Percentiles rank a stretch among this genome's conserved stretches.
These are phyloP conservation scores for Torulaspora franciscae DNA, from an alignment of 805 yeast species.

Conservation along the genomic window DNA sequence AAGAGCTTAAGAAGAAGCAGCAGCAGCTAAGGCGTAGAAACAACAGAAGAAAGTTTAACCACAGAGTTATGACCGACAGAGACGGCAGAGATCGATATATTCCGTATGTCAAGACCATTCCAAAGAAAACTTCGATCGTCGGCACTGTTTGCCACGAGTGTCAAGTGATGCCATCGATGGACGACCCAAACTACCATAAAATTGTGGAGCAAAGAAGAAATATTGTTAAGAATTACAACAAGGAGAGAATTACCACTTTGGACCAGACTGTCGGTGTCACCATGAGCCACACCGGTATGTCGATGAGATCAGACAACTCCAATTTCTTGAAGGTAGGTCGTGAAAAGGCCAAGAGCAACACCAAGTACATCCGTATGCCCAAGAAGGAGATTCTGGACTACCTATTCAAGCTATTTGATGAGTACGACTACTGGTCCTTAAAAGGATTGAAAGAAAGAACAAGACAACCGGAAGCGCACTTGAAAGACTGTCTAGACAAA, in stretches of 20 bases:
- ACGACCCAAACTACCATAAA: constrained; percentile 64
- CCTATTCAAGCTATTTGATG: constrained; percentile 84
- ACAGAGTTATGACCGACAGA: constrained; percentile 38
- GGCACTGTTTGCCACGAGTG: constrained; percentile 94
- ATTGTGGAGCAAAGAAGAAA: constrained; percentile 55
- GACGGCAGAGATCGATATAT: constrained; percentile 47
- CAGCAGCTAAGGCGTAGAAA: constrained; percentile 39
- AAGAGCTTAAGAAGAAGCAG: constrained; percentile 36
- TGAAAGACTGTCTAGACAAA: constrained; percentile 84
- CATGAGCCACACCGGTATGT: constrained; percentile 81
- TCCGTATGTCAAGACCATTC: constrained; percentile 85
- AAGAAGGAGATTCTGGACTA: constrained; percentile 85
- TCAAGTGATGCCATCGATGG: constrained; percentile 72
- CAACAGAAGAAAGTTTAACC: constrained; percentile 33
- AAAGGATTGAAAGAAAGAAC: constrained; percentile 92
- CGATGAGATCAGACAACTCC: constrained; percentile 67
- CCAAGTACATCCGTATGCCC: constrained; percentile 88
- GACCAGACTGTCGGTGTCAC: constrained; percentile 83
- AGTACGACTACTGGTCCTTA: constrained; percentile 94
- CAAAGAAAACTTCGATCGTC: constrained; percentile 75
- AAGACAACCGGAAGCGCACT: constrained; percentile 88
- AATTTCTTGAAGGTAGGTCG: constrained; percentile 54
- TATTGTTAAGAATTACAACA: constrained; percentile 44
- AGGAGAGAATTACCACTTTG: constrained; percentile 62
- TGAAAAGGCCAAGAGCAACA: constrained; percentile 44